A percentile compares a stretch with the other conserved stretches of the same genome.
Evolutionary conservation across 1,284 basidiomycete genomes (phyloP).

Genomic region (Bondarzewia mesenterica): DNA sequence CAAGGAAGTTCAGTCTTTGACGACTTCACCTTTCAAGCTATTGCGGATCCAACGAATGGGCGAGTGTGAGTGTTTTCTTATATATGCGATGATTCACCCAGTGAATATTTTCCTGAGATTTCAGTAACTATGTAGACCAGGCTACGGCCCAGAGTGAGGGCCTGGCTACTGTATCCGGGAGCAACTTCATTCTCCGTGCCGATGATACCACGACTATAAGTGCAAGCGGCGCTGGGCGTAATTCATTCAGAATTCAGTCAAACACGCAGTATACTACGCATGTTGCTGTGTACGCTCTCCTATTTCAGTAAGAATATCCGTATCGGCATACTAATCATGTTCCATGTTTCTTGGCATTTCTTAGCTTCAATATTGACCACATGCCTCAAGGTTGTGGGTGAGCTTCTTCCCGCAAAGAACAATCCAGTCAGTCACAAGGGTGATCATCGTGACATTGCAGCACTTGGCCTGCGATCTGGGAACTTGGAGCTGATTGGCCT

Average conservation of each 20-base stretch:
- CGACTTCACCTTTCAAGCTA: slow-evolving; percentile 41
- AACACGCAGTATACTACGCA: slow-evolving; percentile 43
- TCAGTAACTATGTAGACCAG: slow-evolving; percentile 26
- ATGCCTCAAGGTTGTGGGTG: slow-evolving; percentile 63
- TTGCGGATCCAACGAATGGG: slow-evolving; percentile 53
- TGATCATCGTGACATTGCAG: slow-evolving; percentile 13
- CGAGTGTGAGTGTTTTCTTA: slow-evolving; percentile 45
- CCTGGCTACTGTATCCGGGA: slow-evolving; percentile 19
- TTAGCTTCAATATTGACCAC: slow-evolving; percentile 45
- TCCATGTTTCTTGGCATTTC: not conserved
- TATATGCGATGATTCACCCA: not conserved
- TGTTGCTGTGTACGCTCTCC: slow-evolving; percentile 44
- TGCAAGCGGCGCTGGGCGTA: slow-evolving; percentile 41
- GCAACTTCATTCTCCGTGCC: slow-evolving; percentile 33
- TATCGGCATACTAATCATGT: not conserved
- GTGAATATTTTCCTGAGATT: not conserved
- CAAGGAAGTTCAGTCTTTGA: slow-evolving; percentile 42
- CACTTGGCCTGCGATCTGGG: slow-evolving; percentile 33
- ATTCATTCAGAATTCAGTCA: slow-evolving; percentile 49
- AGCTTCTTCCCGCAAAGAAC: too few relatives aligned
- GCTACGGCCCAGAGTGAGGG: slow-evolving; percentile 22
- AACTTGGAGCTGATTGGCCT: slow-evolving; percentile 27
- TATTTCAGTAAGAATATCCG: not conserved
- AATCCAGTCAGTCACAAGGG: too few relatives aligned
- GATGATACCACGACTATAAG: slow-evolving; percentile 40